Percentiles rank a stretch among this genome's conserved stretches.
Evolutionary conservation across 495 filamentous ascomycete species (phyloP).

Genomic region (Aspergillus haitiensis): DNA sequence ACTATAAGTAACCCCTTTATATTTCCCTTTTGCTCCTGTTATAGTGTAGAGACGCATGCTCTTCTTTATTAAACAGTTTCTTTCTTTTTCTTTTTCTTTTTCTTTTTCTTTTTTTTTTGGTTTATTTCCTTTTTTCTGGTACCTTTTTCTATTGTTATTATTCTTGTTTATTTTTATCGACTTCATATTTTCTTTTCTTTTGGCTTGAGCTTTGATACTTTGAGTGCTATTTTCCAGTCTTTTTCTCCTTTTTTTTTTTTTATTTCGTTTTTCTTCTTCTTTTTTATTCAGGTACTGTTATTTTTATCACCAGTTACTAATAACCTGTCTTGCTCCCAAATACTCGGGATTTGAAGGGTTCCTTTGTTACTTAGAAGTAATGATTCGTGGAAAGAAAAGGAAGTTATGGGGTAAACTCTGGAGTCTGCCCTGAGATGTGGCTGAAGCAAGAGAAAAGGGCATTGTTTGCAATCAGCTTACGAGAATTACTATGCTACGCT

Average conservation of each 20-base stretch:
- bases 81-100: conserved; percentile 1
- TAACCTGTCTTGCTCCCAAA: too few relatives aligned
- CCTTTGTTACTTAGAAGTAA: too few relatives aligned
- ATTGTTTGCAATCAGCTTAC: background rate
- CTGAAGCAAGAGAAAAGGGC: too few relatives aligned
- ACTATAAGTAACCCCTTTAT: too few relatives aligned
- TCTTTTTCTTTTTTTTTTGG: background rate
- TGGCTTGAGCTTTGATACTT: background rate
- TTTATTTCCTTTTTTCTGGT: background rate
- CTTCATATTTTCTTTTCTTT: too few relatives aligned
- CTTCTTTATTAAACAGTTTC: too few relatives aligned
- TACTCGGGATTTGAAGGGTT: background rate
- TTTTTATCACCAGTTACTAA: background rate
- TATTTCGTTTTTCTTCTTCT: background rate
- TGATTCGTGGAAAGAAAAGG: too few relatives aligned
- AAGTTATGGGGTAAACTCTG: too few relatives aligned
- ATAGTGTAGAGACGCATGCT: too few relatives aligned
- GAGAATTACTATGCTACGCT: background rate
- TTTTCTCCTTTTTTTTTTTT: background rate
- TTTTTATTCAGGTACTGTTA: background rate
- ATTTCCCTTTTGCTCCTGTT: too few relatives aligned
- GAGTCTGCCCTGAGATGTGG: too few relatives aligned
- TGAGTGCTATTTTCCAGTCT: background rate
- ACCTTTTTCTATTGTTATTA: background rate
- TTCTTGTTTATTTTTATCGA: too few relatives aligned